phyloP scores from a whole-genome alignment of 352 stramenopile genomes.

The Globisporangium viniferum region DNA sequence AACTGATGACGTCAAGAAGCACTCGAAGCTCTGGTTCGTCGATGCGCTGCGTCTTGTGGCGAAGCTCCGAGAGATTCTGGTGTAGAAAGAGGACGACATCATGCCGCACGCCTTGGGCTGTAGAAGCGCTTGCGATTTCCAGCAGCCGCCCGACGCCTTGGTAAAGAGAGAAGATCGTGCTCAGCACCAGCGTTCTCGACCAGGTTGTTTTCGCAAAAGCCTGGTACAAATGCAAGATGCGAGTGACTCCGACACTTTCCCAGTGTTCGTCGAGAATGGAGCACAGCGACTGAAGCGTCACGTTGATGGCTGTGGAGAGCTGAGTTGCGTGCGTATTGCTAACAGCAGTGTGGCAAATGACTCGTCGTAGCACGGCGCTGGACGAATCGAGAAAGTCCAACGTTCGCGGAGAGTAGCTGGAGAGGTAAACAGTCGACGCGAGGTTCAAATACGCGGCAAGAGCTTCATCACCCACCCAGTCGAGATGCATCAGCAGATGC shows the following conservation, averaged over 20 bases:
- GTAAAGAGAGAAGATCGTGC: conserved; percentile 20
- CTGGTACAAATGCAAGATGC: conserved; percentile 3
- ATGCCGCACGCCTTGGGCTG: conserved; percentile 5
- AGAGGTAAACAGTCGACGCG: background rate
- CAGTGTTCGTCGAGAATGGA: conserved; percentile 3
- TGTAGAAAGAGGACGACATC: conserved; percentile 25
- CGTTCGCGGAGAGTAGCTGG: conserved; percentile 4
- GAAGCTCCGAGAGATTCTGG: conserved; percentile 23
- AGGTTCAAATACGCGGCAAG: conserved; percentile 1
- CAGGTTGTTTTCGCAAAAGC: background rate
- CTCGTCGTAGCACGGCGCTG: background rate
- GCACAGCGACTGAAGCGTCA: background rate
- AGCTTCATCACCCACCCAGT: background rate
- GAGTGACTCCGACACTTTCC: background rate
- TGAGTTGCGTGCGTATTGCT: background rate
- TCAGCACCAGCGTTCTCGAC: conserved; percentile 19
- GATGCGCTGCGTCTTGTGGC: conserved; percentile 26
- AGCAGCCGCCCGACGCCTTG: conserved; percentile 23
- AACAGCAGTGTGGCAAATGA: background rate
- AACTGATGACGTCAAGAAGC: conserved; percentile 21
- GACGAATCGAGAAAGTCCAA: conserved; percentile 7
- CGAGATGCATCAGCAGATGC: background rate
- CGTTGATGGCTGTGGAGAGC: background rate
- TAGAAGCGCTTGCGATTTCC: conserved; percentile 14
- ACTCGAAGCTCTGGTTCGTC: conserved; percentile 20